Evolutionary conservation across 106 monocot genomes (phyloP).

Genomic region (Agapanthus africanus): DNA sequence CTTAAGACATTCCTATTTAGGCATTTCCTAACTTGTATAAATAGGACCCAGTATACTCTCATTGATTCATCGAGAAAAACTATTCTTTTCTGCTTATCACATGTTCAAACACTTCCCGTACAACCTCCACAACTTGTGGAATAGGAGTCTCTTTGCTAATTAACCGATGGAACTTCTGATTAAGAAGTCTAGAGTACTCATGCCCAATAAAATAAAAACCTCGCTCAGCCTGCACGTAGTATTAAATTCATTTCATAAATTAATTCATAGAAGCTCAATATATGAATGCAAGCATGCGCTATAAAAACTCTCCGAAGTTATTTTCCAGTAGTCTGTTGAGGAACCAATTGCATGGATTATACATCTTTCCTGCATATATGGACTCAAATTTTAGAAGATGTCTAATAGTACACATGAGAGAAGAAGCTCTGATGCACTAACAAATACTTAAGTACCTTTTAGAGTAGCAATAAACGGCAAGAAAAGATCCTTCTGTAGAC

Average conservation of each 20-base stretch:
- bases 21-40: no score
- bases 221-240: conserved; percentile 58
- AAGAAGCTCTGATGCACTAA: no score
- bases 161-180: conserved; percentile 64
- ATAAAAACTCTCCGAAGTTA: conserved; percentile 34
- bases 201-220: conserved; percentile 82
- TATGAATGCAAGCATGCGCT: conserved; percentile 3
- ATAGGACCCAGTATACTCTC: no score
- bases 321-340: conserved; percentile 72
- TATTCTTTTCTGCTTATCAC: no score
- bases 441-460: conserved; percentile 44
- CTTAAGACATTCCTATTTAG: no score
- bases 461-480: conserved; percentile 86
- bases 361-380: conserved; percentile 71
- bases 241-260: neutral
- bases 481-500: conserved; percentile 94
- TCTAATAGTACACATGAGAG: neutral
- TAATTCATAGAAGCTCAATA: no score
- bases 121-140: conserved; percentile 80
- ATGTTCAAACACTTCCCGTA: no score
- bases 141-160: conserved; percentile 47
- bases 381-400: neutral
- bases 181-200: conserved; percentile 41
- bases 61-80: no score
- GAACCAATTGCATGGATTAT: conserved; percentile 81